Base-by-base conservation (phyloP, 73 alveolate genomes). In the Tetrahymena borealis region DNA sequence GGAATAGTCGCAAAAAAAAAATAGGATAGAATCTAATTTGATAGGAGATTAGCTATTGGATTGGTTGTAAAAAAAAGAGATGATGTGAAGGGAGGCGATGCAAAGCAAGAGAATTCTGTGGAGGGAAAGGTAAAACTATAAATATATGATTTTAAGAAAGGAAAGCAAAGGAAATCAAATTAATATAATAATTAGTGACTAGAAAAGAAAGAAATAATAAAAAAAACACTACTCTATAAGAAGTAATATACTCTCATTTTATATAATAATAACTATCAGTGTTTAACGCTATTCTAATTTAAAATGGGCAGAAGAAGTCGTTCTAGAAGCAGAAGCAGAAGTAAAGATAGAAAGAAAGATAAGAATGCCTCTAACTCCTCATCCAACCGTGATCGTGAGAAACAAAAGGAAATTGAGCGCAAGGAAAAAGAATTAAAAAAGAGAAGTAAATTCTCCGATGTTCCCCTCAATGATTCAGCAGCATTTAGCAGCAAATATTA, bases 251-350 rank as follows among this genome's bases (percentile, higher is more conserved):
- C 85, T 60, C 85, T 60, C 85, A 60, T 60, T 60, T 60, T 60
- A 60, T 60, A 60, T 60, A 60, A 60, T 60, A 60, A 60, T 60
- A 60, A 60, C 85, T 24, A 60, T 24, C 35, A 60, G 85, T 60
- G 85, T 60, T 60, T 60, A 60, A 60, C 85, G n/a, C 85, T 24
- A 60, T 60, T 60, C 37, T 60, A 60, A 60, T 60, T 60, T 60
- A 60, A 60, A 60, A 60, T 60, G 85, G 85, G 85, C 85, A 60
- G 85, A 60, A 60, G 85, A 60, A 60, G 85, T 60, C 85, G 32
- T 60, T 60, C 85, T 60, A 60, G 85, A 35, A 60, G 85, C 85
- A 60, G 85, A 60, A 60, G 85, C 85, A 60, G 85, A 60, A 60
- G 85, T 60, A 60, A 60, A 60, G 85, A 60, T 60, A 60, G 15